Evolutionary conservation across 352 stramenopile genomes (phyloP).

Genomic region (Albugo candida): DNA sequence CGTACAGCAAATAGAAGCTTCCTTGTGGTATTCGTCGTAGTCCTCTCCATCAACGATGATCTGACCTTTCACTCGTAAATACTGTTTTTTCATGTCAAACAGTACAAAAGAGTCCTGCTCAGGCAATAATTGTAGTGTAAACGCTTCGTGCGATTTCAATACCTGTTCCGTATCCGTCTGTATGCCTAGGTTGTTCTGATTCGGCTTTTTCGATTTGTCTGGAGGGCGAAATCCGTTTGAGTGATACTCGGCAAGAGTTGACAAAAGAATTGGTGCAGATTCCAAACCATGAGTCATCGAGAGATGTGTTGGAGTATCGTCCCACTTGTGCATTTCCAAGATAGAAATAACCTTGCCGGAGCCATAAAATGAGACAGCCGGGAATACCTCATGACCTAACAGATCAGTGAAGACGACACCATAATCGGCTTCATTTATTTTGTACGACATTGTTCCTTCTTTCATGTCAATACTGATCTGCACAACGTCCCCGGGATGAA

Average conservation of each 20-base stretch:
- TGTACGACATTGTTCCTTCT: slow-evolving; percentile 70
- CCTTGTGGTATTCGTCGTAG: slow-evolving; percentile 30
- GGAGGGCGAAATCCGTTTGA: slow-evolving; percentile 40
- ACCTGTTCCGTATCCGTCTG: too few species aligned
- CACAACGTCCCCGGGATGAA: slow-evolving; percentile 75
- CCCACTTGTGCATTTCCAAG: slow-evolving; percentile 60
- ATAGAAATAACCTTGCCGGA: slow-evolving; percentile 75
- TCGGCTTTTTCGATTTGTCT: too few species aligned
- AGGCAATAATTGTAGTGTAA: slow-evolving; percentile 11
- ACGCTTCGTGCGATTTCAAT: too few species aligned
- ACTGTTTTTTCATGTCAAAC: slow-evolving; percentile 57
- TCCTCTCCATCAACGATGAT: slow-evolving; percentile 68
- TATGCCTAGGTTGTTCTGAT: too few species aligned
- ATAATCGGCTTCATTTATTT: slow-evolving; percentile 81
- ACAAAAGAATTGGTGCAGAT: slow-evolving; percentile 28
- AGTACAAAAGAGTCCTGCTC: slow-evolving; percentile 54
- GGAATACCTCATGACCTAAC: slow-evolving; percentile 60
- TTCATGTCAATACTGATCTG: slow-evolving; percentile 79
- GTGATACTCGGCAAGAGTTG: slow-evolving; percentile 58
- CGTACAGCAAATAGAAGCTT: slow-evolving; percentile 36
- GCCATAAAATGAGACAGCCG: slow-evolving; percentile 78
- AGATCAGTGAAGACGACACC: slow-evolving; percentile 73
- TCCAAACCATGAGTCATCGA: slow-evolving; percentile 11
- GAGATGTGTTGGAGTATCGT: slow-evolving; percentile 18
- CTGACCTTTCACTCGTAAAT: slow-evolving; percentile 23